Evolutionary conservation across 805 yeast species (phyloP).

Genomic region (Candida alai): DNA sequence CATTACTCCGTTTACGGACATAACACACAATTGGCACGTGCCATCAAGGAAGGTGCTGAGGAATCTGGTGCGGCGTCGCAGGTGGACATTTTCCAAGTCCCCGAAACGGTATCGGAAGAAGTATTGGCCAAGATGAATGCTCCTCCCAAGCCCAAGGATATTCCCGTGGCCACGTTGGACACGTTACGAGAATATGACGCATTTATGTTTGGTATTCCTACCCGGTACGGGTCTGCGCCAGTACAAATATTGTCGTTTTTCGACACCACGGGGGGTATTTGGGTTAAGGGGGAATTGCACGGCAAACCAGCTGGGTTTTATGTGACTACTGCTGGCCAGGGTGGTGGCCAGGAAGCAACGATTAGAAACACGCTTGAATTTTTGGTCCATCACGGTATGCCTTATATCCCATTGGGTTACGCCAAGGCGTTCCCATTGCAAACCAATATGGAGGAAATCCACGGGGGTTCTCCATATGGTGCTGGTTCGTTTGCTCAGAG

Average conservation of each 20-base stretch:
- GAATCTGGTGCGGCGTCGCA: slow-evolving; percentile 53
- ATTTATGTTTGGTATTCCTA: slow-evolving; percentile 74
- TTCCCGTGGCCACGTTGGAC: slow-evolving; percentile 57
- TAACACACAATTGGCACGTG: slow-evolving; percentile 62
- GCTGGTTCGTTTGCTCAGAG: slow-evolving; percentile 74
- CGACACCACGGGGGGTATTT: slow-evolving; percentile 73
- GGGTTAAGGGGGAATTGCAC: slow-evolving; percentile 65
- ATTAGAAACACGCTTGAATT: slow-evolving; percentile 53
- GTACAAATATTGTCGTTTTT: slow-evolving; percentile 74
- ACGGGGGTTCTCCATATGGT: slow-evolving; percentile 87
- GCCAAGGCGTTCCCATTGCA: slow-evolving; percentile 51
- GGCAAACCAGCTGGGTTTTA: slow-evolving; percentile 77
- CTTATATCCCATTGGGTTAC: slow-evolving; percentile 76
- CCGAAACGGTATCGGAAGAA: slow-evolving; percentile 69
- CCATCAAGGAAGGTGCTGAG: slow-evolving; percentile 65
- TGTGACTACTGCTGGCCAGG: slow-evolving; percentile 66
- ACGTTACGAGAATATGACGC: slow-evolving; percentile 64
- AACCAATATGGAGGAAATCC: slow-evolving; percentile 59
- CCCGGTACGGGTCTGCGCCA: slow-evolving; percentile 73
- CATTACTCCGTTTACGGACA: slow-evolving; percentile 84
- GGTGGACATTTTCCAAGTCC: slow-evolving; percentile 74
- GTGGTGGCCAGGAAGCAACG: slow-evolving; percentile 82
- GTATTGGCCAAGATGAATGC: slow-evolving; percentile 64
- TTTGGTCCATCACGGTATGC: slow-evolving; percentile 72
- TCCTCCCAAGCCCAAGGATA: slow-evolving; percentile 50